phyloP scores from a whole-genome alignment of 1,284 basidiomycete species.

The Cutaneotrichosporon cyanovorans region DNA sequence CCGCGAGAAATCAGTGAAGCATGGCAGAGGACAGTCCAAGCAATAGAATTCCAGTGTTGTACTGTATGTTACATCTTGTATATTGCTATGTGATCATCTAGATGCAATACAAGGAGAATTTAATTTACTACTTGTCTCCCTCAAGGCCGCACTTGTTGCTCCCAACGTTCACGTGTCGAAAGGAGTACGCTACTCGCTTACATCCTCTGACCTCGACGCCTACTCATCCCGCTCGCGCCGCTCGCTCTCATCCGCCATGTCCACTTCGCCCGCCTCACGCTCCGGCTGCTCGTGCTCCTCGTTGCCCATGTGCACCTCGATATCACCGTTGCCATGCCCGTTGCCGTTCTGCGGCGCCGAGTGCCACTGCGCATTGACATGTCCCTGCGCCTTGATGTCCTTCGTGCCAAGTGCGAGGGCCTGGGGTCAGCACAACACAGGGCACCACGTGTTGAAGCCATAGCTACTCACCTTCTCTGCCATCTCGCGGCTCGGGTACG shows the following conservation, averaged over 20 bases:
- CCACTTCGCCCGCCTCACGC: slow-evolving; percentile 8
- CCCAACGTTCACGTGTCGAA: no score
- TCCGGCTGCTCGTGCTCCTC: neutral
- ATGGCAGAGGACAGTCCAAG: no score
- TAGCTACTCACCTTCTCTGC: slow-evolving; percentile 39
- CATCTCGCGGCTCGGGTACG: slow-evolving; percentile 36
- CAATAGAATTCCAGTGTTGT: no score
- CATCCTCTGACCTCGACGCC: no score
- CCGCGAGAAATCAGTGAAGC: no score
- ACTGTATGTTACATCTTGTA: no score
- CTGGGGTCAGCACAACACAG: slow-evolving; percentile 16
- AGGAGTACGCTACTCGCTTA: no score
- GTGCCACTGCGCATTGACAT: slow-evolving; percentile 29
- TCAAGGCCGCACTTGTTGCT: no score
- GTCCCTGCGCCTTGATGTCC: slow-evolving; percentile 23
- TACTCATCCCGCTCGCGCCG: slow-evolving; percentile 11
- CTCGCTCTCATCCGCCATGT: slow-evolving; percentile 14
- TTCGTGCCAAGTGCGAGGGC: slow-evolving; percentile 34
- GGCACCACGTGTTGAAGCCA: no score
- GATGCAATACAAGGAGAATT: no score
- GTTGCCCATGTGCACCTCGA: neutral
- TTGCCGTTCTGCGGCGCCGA: slow-evolving; percentile 3
- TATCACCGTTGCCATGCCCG: slow-evolving; percentile 1
- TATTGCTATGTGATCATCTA: no score
- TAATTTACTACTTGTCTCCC: no score